These are phyloP conservation scores for Falciphora oryzae DNA, from an alignment of 2,329 filamentous ascomycete species.

Conservation along the genomic window DNA sequence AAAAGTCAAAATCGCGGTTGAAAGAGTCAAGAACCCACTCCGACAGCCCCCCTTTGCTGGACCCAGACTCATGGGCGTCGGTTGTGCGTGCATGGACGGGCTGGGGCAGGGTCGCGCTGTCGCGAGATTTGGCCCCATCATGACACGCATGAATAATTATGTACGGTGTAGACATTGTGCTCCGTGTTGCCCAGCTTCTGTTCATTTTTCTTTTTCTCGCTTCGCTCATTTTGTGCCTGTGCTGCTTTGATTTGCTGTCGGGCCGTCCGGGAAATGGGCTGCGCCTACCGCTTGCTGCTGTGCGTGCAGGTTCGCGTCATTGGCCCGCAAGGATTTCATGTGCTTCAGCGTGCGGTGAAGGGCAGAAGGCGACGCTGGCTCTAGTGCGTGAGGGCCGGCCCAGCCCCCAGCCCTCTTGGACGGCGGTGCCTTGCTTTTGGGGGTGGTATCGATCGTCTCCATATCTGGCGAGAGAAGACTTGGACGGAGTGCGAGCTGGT, in stretches of 20 bases:
- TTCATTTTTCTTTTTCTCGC: neutral
- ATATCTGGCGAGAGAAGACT: neutral
- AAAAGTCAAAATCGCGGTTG: neutral
- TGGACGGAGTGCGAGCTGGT: neutral
- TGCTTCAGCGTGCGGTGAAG: neutral
- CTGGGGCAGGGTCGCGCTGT: neutral
- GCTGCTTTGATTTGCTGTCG: constrained; percentile 4
- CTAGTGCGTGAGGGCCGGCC: neutral
- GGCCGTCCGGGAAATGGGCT: neutral
- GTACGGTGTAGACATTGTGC: neutral
- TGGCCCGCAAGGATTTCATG: neutral
- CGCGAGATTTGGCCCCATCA: constrained; percentile 6
- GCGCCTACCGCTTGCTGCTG: neutral
- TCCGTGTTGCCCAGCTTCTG: neutral
- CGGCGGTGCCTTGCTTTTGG: constrained; percentile 4
- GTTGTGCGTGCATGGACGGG: neutral
- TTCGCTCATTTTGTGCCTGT: neutral
- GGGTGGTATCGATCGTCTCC: constrained; percentile 1
- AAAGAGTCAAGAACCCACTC: neutral
- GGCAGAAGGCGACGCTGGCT: neutral
- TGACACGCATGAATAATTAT: constrained; percentile 7
- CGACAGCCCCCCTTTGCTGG: too few species aligned
- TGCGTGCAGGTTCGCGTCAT: constrained; percentile 7
- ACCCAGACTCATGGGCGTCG: neutral
- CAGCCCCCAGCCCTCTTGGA: neutral